These are phyloP conservation scores for Annulohypoxylon maeteangense DNA, from an alignment of 495 filamentous ascomycete species.

Conservation along the genomic window DNA sequence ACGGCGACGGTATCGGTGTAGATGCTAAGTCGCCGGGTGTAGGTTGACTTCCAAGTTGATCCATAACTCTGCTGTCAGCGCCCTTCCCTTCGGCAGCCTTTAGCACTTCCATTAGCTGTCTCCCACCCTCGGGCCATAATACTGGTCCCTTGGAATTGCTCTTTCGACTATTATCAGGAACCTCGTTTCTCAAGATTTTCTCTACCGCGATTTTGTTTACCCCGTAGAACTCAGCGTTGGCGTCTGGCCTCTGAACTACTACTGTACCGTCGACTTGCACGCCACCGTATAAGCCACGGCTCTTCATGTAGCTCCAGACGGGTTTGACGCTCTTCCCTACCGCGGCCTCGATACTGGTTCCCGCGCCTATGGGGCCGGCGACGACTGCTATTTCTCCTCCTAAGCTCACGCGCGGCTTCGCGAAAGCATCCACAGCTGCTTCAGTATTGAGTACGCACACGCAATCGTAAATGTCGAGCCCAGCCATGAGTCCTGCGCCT, in stretches of 20 bases:
- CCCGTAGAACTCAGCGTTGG: constrained; percentile 81
- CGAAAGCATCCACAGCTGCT: constrained; percentile 78
- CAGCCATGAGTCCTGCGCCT: constrained; percentile 79
- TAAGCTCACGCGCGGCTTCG: constrained; percentile 73
- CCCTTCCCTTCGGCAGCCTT: constrained; percentile 75
- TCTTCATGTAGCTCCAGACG: constrained; percentile 83
- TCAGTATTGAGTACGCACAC: constrained; percentile 81
- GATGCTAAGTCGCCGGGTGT: constrained; percentile 71
- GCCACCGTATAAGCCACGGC: constrained; percentile 78
- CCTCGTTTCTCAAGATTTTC: constrained; percentile 74
- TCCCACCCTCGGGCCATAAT: constrained; percentile 50
- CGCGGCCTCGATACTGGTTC: constrained; percentile 61
- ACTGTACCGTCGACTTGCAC: constrained; percentile 81
- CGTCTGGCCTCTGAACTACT: constrained; percentile 77
- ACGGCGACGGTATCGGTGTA: neutral
- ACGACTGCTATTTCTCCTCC: constrained; percentile 78
- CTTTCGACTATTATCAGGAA: constrained; percentile 28
- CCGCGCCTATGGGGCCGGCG: constrained; percentile 78
- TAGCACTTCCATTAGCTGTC: constrained; percentile 70
- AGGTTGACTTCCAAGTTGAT: constrained; percentile 54
- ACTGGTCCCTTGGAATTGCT: constrained; percentile 12
- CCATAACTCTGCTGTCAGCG: constrained; percentile 63
- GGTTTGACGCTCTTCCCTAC: constrained; percentile 53
- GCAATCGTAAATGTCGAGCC: constrained; percentile 86
- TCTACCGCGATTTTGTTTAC: constrained; percentile 61